Evolutionary conservation across 306 rosid genomes (phyloP), one percentile per base, ranked within the genome.

Genomic region (Ormosia emarginata): DNA sequence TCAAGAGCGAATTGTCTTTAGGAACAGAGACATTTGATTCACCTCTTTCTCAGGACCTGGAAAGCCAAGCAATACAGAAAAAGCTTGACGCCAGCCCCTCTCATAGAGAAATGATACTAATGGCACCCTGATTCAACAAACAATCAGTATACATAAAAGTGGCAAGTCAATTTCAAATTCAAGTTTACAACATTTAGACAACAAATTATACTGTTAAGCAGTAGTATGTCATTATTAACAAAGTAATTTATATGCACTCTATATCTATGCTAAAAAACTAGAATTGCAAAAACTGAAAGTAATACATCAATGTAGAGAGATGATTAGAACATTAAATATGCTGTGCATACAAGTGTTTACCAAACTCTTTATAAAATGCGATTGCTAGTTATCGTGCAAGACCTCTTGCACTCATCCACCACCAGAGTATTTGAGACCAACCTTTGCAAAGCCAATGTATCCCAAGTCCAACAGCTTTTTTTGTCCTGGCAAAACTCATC

Each of bases 41-140:
- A 93, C 99, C 99, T 93, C 99, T 88, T 89, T 87, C 83, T 91
- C 97, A 44, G 94, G 95, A 81, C 99, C 99, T 57, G 99, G 99
- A 76, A 89, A 92, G 85, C 98, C 98, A 73, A 92, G 91, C 88
- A 24, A 61, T 53, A 82, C 56, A 7, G 95, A 83, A 72, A 95
- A 95, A 79, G 87, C 63, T 87, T 93, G 95, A 75, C 99, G 98
- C 99, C 98, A 95, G 79, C 99, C 98, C 83, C 99, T 93, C 88
- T 95, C 99, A 73, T 95, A 95, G 52, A 95, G 90, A 86, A 87
- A 90, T 56, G 98, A 88, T 78, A 93, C 46, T 90, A 90, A 83
- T 8, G 92, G 97, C 77, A 83, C 46, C 95, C 99, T 93, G 90
- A 84, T 85, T 79, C 86, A 86, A 58, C 72, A 83, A 80, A 78